Base-by-base conservation (phyloP, 768 basidiomycete species). In the Panaeolus papilionaceus region DNA sequence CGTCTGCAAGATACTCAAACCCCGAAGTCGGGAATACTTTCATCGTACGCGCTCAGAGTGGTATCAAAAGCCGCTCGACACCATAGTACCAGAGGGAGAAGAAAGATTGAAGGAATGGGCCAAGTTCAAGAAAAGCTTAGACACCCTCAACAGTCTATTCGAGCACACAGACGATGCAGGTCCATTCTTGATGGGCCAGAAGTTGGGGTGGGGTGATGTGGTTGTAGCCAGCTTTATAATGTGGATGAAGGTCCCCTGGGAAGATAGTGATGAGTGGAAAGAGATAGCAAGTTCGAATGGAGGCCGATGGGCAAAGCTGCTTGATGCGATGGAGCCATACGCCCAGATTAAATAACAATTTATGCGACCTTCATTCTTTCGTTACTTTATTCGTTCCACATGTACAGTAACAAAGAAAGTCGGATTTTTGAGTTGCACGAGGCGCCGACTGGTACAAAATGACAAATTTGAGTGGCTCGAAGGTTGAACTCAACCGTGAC, bases 261-360 rank as follows among this genome's bases (percentile, higher is more conserved):
- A 76, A 64, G 78, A 84, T 12, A 81, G 81, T 47, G 69, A 76
- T 47, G 77, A 81, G 63, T 86, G 84, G 84, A 78, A 75, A 54
- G 76, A 78, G n/a, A 66, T 86, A 16, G 68, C 67, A 47, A 74
- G 68, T 28, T 82, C 79, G 81, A 74, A 83, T 63, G 77, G 72
- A 16, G 84, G 83, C 18, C 73, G 79, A 40, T 85, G 83, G 85
- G 75, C 54, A 38, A 71, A 66, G 38, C 69, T 80, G 14, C 38
- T 79, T 4, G 73, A 73, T 18, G 68, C 71, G 33, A 68, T 82
- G 51, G 73, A 75, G 68, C 74, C 75, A 45, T 82, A 79, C 64
- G 76, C 67, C 6, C 28, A 37, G 12, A 18, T 58, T 33, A 58
- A 58, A 58, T 58, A 58, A 37, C 54, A 12, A 7, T 33, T 7